Conservation (phyloP, 495 filamentous ascomycete genomes). For the Bathelium albidoporum region DNA sequence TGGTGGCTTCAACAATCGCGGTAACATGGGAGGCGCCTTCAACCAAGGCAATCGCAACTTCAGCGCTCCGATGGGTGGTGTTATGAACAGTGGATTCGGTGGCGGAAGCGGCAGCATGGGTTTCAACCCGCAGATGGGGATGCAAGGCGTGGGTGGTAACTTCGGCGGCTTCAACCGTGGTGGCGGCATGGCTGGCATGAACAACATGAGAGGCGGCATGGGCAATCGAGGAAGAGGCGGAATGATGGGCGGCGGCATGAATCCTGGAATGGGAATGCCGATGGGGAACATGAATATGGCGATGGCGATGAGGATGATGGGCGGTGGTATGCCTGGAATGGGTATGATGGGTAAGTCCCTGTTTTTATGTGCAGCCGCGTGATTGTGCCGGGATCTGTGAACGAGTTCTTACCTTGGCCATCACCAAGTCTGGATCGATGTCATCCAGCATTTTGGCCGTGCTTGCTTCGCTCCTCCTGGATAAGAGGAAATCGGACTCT, state of each 20-base stretch:
- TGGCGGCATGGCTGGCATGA: slow-evolving; percentile 18
- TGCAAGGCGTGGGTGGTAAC: slow-evolving; percentile 23
- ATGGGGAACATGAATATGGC: slow-evolving; percentile 5
- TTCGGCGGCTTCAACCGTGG: slow-evolving; percentile 13
- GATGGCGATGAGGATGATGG: slow-evolving; percentile 28
- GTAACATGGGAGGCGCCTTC: slow-evolving; percentile 28
- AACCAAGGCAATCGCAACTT: slow-evolving; percentile 28
- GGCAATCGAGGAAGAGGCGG: slow-evolving; percentile 49
- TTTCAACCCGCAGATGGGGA: slow-evolving; percentile 7
- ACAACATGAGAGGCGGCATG: slow-evolving; percentile 30
- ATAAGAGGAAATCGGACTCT: too few relatives aligned
- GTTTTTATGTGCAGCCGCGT: too few relatives aligned
- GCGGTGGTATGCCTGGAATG: slow-evolving; percentile 36
- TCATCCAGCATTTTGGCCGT: too few relatives aligned
- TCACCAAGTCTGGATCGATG: too few relatives aligned
- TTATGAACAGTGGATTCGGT: slow-evolving; percentile 19
- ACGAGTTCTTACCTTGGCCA: too few relatives aligned
- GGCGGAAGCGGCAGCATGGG: slow-evolving; percentile 14
- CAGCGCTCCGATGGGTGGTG: slow-evolving; percentile 9
- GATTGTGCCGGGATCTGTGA: too few relatives aligned
- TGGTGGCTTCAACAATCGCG: slow-evolving; percentile 25
- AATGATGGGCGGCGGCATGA: slow-evolving; percentile 54
- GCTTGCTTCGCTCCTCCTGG: too few relatives aligned
- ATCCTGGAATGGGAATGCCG: slow-evolving; percentile 26
- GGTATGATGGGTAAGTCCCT: slow-evolving; percentile 38